phyloP scores from a whole-genome alignment of 2,329 filamentous ascomycete species.

The Aspergillus quadrilineatus region DNA sequence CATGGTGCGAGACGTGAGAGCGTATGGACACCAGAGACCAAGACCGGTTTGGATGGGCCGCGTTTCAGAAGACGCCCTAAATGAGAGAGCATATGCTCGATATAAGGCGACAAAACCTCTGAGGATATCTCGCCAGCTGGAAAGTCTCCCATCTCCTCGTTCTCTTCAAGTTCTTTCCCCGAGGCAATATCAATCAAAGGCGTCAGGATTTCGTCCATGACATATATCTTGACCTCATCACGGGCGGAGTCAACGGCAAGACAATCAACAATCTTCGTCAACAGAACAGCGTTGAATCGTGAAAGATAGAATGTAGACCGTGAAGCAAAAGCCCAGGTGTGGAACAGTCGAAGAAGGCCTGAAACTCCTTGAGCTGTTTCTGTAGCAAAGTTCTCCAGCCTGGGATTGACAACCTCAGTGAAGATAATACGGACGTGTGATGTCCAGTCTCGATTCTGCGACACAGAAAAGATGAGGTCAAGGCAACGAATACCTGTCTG shows the following conservation, averaged over 20 bases:
- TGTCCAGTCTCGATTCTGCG: slow-evolving; percentile 68
- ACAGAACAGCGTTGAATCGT: slow-evolving; percentile 56
- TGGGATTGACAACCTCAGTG: slow-evolving; percentile 71
- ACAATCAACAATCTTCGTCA: slow-evolving; percentile 70
- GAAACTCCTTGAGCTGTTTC: slow-evolving; percentile 92
- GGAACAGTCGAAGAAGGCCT: slow-evolving; percentile 74
- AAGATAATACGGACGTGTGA: slow-evolving; percentile 70
- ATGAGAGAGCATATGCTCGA: slow-evolving; percentile 62
- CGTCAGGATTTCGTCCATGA: slow-evolving; percentile 70
- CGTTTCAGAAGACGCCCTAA: slow-evolving; percentile 56
- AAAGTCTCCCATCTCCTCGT: slow-evolving; percentile 46
- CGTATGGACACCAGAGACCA: slow-evolving; percentile 75
- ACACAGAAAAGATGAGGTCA: slow-evolving; percentile 72
- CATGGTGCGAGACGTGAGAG: slow-evolving; percentile 74
- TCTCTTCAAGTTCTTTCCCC: slow-evolving; percentile 53
- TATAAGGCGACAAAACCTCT: slow-evolving; percentile 53
- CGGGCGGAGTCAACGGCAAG: slow-evolving; percentile 72
- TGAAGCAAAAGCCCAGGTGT: slow-evolving; percentile 71
- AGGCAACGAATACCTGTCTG: slow-evolving; percentile 74
- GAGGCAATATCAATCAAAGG: slow-evolving; percentile 64
- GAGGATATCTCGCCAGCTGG: slow-evolving; percentile 35
- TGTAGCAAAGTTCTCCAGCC: slow-evolving; percentile 72
- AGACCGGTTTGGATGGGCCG: slow-evolving; percentile 67
- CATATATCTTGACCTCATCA: slow-evolving; percentile 80
- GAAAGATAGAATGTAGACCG: slow-evolving; percentile 69